Evolutionary conservation across 2,329 filamentous ascomycete genomes (phyloP).

Genomic region (Aspergillus viridinutans): DNA sequence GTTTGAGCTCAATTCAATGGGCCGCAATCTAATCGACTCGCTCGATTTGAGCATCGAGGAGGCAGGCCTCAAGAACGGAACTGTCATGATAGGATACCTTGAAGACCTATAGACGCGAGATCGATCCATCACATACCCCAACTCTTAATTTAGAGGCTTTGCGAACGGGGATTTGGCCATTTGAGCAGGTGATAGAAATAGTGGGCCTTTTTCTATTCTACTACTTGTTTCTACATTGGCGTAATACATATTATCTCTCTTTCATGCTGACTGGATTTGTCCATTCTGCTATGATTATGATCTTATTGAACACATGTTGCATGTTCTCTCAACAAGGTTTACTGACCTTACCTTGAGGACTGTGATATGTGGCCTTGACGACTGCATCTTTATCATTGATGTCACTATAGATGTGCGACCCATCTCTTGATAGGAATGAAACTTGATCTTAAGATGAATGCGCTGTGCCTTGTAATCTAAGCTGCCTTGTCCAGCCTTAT

Average conservation of each 20-base stretch:
- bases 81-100: constrained; percentile 89
- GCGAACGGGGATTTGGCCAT: not conserved
- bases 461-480: not conserved
- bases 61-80: constrained; percentile 84
- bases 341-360: too few relatives aligned
- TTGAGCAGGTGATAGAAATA: not conserved
- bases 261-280: not conserved
- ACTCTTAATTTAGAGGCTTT: not conserved
- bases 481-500: not conserved
- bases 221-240: not conserved
- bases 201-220: not conserved
- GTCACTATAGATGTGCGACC: not conserved
- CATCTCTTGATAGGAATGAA: not conserved
- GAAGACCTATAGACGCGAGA: constrained; percentile 45
- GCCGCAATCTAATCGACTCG: constrained; percentile 74
- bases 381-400: not conserved
- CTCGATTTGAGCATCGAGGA: constrained; percentile 72
- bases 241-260: not conserved
- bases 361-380: not conserved
- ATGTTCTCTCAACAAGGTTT: not conserved
- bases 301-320: not conserved
- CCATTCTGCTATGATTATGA: not conserved
- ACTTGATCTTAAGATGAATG: not conserved
- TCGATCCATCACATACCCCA: not conserved
- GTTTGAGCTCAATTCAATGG: constrained; percentile 88